Evolutionary conservation across 305 asterid species (phyloP).

Genomic region (Ruellia speciosa): DNA sequence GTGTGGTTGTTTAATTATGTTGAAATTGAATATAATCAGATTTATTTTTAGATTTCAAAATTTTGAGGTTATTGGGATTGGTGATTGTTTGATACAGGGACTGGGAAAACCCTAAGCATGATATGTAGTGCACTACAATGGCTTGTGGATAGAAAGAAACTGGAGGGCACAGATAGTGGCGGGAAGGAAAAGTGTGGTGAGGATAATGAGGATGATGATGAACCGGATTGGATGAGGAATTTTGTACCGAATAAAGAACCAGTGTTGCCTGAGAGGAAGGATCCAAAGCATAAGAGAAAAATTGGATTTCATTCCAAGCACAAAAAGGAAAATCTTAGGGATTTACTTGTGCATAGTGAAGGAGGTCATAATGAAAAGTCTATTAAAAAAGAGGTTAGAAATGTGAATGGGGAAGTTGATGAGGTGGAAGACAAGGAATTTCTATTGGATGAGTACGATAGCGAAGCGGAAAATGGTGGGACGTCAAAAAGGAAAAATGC

Average conservation of each 20-base stretch:
- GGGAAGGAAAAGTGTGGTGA: constrained; percentile 29
- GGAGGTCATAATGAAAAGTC: constrained; percentile 26
- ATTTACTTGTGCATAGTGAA: constrained; percentile 28
- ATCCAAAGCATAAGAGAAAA: constrained; percentile 20
- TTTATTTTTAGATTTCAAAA: not conserved
- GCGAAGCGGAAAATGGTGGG: constrained; percentile 54
- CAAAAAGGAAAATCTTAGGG: constrained; percentile 30
- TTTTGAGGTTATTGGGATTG: constrained; percentile 18
- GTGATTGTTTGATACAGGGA: constrained; percentile 42
- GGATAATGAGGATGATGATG: constrained; percentile 54
- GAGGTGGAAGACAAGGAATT: constrained; percentile 59
- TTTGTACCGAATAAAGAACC: constrained; percentile 45
- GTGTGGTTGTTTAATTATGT: not conserved
- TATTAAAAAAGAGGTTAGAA: constrained; percentile 24
- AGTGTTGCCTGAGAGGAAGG: constrained; percentile 30
- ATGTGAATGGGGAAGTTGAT: constrained; percentile 25
- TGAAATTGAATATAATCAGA: not conserved
- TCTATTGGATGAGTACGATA: constrained; percentile 75
- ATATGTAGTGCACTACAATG: constrained; percentile 97
- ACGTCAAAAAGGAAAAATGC: constrained; percentile 45
- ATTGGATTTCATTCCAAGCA: constrained; percentile 25
- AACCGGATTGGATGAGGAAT: constrained; percentile 86
- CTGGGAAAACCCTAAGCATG: constrained; percentile 94
- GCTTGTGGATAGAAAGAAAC: constrained; percentile 65
- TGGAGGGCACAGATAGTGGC: constrained; percentile 19